These are phyloP conservation scores for Amanita rubescens DNA, from an alignment of 768 basidiomycete genomes.

Conservation along the genomic window DNA sequence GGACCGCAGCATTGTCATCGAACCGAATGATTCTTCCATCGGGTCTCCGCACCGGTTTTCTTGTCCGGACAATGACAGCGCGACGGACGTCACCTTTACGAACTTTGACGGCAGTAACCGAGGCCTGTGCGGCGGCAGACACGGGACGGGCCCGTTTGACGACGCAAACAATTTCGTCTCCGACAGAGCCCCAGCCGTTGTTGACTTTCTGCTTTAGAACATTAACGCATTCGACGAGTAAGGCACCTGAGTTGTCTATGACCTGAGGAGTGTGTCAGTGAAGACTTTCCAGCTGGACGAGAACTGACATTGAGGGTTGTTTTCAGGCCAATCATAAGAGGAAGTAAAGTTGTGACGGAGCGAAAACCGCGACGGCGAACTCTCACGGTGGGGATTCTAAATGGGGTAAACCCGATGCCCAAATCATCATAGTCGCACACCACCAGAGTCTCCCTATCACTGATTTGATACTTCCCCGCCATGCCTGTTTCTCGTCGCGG, in stretches of 20 bases:
- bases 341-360: conserved; percentile 5
- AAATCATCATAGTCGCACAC: neutral
- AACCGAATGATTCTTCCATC: conserved; percentile 87
- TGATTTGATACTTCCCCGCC: conserved; percentile 7
- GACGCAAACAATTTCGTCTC: conserved; percentile 95
- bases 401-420: conserved; percentile 4
- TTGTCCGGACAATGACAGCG: conserved; percentile 92
- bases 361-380: conserved; percentile 9
- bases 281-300: neutral
- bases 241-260: conserved; percentile 96
- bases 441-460: neutral
- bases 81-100: conserved; percentile 91
- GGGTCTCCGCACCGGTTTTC: conserved; percentile 75
- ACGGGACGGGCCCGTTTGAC: conserved; percentile 87
- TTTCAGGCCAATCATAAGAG: conserved; percentile 96
- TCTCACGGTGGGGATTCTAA: conserved; percentile 9
- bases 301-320: conserved; percentile 68
- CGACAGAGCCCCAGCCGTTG: conserved; percentile 88
- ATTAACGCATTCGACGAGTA: conserved; percentile 94
- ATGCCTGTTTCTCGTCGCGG: conserved; percentile 73
- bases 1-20: conserved; percentile 94
- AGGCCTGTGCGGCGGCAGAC: conserved; percentile 54
- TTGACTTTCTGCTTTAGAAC: conserved; percentile 94
- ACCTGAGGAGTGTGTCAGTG: conserved; percentile 40
- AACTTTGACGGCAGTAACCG: conserved; percentile 82